Evolutionary conservation across 2,329 filamentous ascomycete genomes (phyloP).

Genomic region (Ophiostoma perfectum): DNA sequence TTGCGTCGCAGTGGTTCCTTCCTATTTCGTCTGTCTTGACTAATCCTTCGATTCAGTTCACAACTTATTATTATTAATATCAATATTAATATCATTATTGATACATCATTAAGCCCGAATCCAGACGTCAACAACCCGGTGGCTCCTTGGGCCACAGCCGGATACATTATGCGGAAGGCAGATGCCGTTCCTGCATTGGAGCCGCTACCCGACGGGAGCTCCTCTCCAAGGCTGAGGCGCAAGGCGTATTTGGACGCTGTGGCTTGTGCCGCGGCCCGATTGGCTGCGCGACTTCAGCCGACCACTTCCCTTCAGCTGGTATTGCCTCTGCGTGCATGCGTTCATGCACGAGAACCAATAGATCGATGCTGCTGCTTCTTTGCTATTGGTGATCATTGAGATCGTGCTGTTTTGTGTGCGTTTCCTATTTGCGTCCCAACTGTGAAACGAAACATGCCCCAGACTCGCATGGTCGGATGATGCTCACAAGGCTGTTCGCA

Average conservation of each 20-base stretch:
- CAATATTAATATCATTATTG: not conserved
- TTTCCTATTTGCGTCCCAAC: not conserved
- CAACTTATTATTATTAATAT: not conserved
- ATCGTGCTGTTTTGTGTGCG: not conserved
- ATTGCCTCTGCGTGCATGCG: not conserved
- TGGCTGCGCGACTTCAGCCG: conserved; percentile 12
- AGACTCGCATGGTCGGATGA: not conserved
- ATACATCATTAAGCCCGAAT: not conserved
- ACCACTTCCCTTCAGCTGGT: conserved; percentile 8
- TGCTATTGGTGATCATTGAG: not conserved
- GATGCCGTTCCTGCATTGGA: not conserved
- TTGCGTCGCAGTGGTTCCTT: not conserved
- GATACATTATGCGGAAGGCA: too few relatives aligned
- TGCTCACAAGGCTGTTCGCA: not conserved
- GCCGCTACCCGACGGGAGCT: not conserved
- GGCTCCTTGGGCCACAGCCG: not conserved
- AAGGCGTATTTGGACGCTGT: conserved; percentile 19
- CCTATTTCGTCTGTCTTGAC: not conserved
- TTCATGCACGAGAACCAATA: not conserved
- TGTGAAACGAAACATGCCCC: not conserved
- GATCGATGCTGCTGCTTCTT: not conserved
- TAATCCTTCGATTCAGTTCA: not conserved
- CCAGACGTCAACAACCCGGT: not conserved
- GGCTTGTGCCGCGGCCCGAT: conserved; percentile 15
- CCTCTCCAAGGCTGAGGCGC: conserved; percentile 21